Percentiles rank a stretch among this genome's conserved stretches.
Evolutionary conservation across 768 basidiomycete species (phyloP).

Genomic region (Boletus barrowsii): DNA sequence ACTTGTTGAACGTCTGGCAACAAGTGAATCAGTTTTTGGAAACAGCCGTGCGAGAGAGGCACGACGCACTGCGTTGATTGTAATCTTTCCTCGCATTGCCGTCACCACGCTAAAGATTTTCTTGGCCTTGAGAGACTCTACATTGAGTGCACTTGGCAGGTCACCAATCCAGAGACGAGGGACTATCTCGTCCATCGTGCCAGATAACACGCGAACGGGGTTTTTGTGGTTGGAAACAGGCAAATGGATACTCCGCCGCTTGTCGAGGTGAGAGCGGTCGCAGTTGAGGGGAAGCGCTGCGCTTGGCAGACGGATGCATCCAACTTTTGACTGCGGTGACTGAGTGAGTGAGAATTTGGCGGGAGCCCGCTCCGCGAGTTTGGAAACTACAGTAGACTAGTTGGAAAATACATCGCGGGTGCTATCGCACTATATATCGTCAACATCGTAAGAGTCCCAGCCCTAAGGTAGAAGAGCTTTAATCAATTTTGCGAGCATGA

Average conservation of each 20-base stretch:
- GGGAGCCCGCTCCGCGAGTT: not conserved
- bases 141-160: conserved; percentile 65
- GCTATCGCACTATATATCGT: not conserved
- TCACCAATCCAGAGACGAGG: conserved; percentile 85
- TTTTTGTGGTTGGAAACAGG: not conserved
- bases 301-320: not conserved
- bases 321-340: not conserved
- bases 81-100: conserved; percentile 67
- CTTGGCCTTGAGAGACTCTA: conserved; percentile 55
- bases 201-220: not conserved
- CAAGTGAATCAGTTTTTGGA: not conserved
- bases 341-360: too few species aligned
- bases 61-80: conserved; percentile 56
- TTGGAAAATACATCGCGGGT: too few species aligned
- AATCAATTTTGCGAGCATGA: conserved; percentile 10
- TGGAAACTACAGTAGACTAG: too few species aligned
- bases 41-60: not conserved
- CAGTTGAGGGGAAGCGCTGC: not conserved
- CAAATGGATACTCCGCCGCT: not conserved
- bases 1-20: conserved; percentile 69
- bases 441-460: not conserved
- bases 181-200: conserved; percentile 72
- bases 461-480: conserved; percentile 2
- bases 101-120: conserved; percentile 76
- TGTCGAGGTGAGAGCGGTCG: not conserved